Conservation (phyloP, 2,329 filamentous ascomycete species). For the Curvularia sp. region DNA sequence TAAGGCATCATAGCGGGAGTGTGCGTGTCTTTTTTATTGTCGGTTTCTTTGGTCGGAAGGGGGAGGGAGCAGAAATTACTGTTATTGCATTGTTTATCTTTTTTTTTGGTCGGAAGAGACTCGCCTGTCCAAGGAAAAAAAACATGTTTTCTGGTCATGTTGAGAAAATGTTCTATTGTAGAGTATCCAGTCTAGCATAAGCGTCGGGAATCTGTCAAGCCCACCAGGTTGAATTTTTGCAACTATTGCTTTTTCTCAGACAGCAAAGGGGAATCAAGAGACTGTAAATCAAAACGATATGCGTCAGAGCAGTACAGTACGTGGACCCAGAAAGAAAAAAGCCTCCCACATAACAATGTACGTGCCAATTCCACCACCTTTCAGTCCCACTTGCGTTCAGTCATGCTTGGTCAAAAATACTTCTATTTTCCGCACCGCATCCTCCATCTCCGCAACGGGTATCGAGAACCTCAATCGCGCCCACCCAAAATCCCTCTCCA, state of each 20-base stretch:
- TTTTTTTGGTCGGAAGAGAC: not conserved
- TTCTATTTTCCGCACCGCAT: not conserved
- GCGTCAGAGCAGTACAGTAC: not conserved
- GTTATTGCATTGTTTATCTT: too few relatives aligned
- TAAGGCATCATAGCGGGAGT: conserved; percentile 16
- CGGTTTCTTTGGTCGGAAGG: not conserved
- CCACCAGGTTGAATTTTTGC: too few relatives aligned
- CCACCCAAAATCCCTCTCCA: conserved; percentile 43
- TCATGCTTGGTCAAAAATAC: conserved; percentile 16
- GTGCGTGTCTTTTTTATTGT: too few relatives aligned
- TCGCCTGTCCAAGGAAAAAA: not conserved
- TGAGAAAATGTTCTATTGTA: not conserved
- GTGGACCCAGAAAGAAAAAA: not conserved
- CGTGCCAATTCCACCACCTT: not conserved
- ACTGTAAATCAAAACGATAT: not conserved
- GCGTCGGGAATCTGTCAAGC: not conserved
- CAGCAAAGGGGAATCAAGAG: too few relatives aligned
- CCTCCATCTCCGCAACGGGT: conserved; percentile 24
- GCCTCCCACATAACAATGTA: not conserved
- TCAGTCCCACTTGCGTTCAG: not conserved
- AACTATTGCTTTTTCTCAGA: too few relatives aligned
- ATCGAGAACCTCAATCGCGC: conserved; percentile 37
- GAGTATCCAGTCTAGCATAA: not conserved
- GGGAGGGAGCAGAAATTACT: too few relatives aligned
- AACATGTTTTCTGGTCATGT: not conserved